Conservation (phyloP, 208 protist genomes). For the Leishmania martiniquensis region DNA sequence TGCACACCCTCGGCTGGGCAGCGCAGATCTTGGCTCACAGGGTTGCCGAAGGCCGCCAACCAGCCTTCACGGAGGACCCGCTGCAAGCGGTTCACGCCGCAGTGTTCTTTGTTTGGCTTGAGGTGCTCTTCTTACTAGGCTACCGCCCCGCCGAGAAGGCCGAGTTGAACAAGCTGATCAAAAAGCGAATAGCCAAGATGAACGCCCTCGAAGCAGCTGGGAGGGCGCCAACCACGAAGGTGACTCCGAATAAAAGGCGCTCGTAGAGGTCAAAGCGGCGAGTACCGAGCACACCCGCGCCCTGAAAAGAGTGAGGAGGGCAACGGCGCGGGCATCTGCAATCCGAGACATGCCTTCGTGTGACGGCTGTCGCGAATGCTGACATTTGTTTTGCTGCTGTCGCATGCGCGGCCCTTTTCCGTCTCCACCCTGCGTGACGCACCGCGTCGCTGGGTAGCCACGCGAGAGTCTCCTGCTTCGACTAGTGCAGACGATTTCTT, state of each 20-base stretch:
- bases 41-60: constrained; percentile 48
- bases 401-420: no score
- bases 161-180: constrained; percentile 49
- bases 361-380: no score
- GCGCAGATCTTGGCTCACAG: constrained; percentile 75
- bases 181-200: constrained; percentile 37
- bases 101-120: constrained; percentile 75
- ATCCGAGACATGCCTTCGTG: no score
- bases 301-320: background rate
- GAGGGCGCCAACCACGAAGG: constrained; percentile 1
- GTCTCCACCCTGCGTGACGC: no score
- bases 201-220: constrained; percentile 16
- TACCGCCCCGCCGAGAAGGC: constrained; percentile 57
- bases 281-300: background rate
- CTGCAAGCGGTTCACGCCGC: constrained; percentile 70
- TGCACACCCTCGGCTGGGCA: constrained; percentile 54
- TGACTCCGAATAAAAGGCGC: constrained; percentile 1
- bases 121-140: constrained; percentile 78
- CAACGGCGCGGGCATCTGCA: no score
- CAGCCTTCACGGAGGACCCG: constrained; percentile 79
- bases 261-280: background rate
- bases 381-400: no score
- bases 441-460: no score
- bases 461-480: no score
- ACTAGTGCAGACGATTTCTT: no score